phyloP scores from a whole-genome alignment of 2,329 filamentous ascomycete genomes.

The Paraconiothyrium sp. region DNA sequence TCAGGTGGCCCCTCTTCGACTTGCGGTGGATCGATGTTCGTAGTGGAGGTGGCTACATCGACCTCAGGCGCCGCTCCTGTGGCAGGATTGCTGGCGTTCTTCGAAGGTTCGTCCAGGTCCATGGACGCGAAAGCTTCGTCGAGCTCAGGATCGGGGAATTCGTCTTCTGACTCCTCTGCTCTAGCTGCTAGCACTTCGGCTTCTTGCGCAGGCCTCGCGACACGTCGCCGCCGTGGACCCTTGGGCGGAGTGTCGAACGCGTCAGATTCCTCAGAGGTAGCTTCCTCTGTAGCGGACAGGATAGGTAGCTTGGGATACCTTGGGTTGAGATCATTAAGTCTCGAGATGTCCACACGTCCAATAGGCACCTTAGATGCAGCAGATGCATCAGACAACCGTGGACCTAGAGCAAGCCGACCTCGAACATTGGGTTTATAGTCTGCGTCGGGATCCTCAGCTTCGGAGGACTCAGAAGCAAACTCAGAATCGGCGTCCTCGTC shows the following conservation, averaged over 20 bases:
- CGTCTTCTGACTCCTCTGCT: slow-evolving; percentile 20
- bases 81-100: not conserved
- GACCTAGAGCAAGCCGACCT: not conserved
- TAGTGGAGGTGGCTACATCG: not conserved
- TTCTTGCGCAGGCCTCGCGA: not conserved
- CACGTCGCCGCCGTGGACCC: not conserved
- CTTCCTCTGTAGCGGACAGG: slow-evolving; percentile 8
- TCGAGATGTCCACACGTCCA: slow-evolving; percentile 33
- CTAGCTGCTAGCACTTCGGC: not conserved
- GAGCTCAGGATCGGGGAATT: slow-evolving; percentile 40
- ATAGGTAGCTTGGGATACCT: slow-evolving; percentile 30
- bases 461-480: slow-evolving; percentile 14
- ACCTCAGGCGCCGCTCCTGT: not conserved
- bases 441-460: slow-evolving; percentile 20
- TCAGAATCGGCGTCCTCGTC: slow-evolving; percentile 26
- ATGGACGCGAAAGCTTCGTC: slow-evolving; percentile 32
- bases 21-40: not conserved
- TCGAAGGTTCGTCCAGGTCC: slow-evolving; percentile 20
- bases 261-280: slow-evolving; percentile 7
- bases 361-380: slow-evolving; percentile 15
- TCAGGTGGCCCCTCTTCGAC: not conserved
- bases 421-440: slow-evolving; percentile 18
- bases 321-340: slow-evolving; percentile 26
- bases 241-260: slow-evolving; percentile 22
- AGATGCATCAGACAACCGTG: not conserved